Base-by-base conservation (phyloP, 208 protist species). In the Acanthamoeba castellanii region DNA sequence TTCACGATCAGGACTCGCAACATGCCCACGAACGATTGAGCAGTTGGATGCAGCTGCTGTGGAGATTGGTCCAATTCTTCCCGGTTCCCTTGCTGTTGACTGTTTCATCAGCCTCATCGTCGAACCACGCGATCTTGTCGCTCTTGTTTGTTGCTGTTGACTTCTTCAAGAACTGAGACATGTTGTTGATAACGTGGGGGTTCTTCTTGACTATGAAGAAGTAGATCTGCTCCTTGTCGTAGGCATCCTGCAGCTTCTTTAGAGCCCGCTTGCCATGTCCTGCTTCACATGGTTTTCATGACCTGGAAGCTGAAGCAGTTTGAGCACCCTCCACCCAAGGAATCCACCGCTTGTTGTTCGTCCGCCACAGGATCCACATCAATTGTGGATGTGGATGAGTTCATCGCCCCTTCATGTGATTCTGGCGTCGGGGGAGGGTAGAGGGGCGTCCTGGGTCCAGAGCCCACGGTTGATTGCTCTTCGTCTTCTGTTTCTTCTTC, bases 81-180 rank as follows among this genome's bases (percentile, higher is more conserved):
- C 27, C 27, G 22, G 66, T 16, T 27, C n/a, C 66, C 66, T 72
- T 72, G 66, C n/a, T 72, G 66, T 72, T 72, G 66, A 72, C 66
- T 72, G 66, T 72, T 72, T 72, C 66, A 34, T 72, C 66, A 34
- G 66, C 66, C 66, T 72, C 66, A 34, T 72, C 66, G 66, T 72
- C 66, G 25, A 72, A 72, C 66, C 66, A 72, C 66, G 66, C 66
- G 11, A 72, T 72, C 30, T 72, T 27, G 27, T 72, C 66, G 11
- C 5, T 34, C n/a, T 27, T 27, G 30, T 72, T 25, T 59, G 55
- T 11, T 47, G 42, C 22, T 27, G 59, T n/a, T 27, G 59, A n/a
- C 59, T n/a, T n/a, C 22, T 66, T 27, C 59, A 66, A 66, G 59
- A 66, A 66, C 66, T 72, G n/a, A 27, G 18, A 34, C 66, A 72